These are phyloP conservation scores for Calonectria pauciramosa DNA, from an alignment of 2,329 filamentous ascomycete genomes.

Conservation along the genomic window DNA sequence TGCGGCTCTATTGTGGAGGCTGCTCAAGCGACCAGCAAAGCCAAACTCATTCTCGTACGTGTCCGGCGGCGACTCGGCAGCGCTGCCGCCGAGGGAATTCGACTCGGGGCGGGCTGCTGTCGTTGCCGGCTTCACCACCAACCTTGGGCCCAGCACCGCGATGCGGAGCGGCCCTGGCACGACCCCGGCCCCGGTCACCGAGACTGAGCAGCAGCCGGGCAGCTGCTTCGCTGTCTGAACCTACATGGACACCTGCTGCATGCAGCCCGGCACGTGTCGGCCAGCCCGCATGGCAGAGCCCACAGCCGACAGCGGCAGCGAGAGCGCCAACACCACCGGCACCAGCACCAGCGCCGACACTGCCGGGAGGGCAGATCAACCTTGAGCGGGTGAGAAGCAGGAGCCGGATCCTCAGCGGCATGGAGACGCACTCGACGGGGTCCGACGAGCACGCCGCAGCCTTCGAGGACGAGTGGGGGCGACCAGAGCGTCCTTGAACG, in stretches of 20 bases:
- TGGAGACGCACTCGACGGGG: not conserved
- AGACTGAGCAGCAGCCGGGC: not conserved
- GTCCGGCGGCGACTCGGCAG: not conserved
- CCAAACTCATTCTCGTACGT: not conserved
- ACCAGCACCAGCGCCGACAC: not conserved
- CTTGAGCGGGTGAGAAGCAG: not conserved
- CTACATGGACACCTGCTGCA: not conserved
- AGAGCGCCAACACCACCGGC: not conserved
- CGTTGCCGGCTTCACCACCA: not conserved
- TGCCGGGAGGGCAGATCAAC: not conserved
- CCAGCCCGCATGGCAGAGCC: not conserved
- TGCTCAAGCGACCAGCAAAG: not conserved
- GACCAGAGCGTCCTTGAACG: slow-evolving; percentile 7
- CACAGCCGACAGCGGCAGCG: not conserved
- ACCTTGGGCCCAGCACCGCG: not conserved
- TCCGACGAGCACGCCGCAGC: not conserved
- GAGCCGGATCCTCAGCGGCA: not conserved
- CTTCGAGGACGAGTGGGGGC: slow-evolving; percentile 19
- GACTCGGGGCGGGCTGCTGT: not conserved
- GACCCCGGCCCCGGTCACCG: not conserved
- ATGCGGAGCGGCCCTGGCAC: not conserved
- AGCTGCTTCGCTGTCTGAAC: not conserved
- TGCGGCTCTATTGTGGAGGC: not conserved
- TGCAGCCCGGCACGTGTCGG: not conserved
- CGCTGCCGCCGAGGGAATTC: not conserved